Conservation (phyloP, 75 land plant species). For the Picea sitchensis region DNA sequence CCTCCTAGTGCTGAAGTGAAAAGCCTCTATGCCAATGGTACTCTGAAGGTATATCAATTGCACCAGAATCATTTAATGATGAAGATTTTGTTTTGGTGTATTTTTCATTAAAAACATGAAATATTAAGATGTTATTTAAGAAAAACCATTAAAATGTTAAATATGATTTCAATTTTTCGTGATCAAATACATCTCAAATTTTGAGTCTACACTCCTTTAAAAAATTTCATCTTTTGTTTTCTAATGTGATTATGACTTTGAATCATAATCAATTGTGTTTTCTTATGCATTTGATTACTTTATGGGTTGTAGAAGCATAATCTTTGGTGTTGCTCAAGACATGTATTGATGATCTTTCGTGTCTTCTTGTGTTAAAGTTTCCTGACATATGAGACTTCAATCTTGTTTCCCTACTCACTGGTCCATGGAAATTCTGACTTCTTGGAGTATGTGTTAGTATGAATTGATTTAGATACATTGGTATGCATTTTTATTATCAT, state of each 20-base stretch:
- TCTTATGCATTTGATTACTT: background rate
- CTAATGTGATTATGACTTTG: background rate
- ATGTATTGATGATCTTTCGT: slow-evolving; percentile 1
- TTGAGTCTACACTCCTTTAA: background rate
- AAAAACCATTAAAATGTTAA: background rate
- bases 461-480: slow-evolving; percentile 88
- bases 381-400: slow-evolving; percentile 66
- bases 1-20: background rate
- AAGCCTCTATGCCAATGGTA: no score
- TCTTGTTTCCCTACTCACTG: slow-evolving; percentile 71
- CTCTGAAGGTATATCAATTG: background rate
- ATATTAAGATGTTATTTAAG: background rate
- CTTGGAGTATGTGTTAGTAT: slow-evolving; percentile 86
- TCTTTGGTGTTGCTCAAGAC: background rate
- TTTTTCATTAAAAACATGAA: background rate
- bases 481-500: slow-evolving; percentile 31
- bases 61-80: slow-evolving; percentile 1
- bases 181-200: background rate
- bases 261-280: background rate
- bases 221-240: background rate
- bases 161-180: background rate
- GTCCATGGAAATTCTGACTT: slow-evolving; percentile 83
- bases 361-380: slow-evolving; percentile 29
- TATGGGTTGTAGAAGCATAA: background rate
- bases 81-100: background rate